Evolutionary conservation across 2,329 filamentous ascomycete genomes (phyloP).

Genomic region (Fusarium lyarnte): DNA sequence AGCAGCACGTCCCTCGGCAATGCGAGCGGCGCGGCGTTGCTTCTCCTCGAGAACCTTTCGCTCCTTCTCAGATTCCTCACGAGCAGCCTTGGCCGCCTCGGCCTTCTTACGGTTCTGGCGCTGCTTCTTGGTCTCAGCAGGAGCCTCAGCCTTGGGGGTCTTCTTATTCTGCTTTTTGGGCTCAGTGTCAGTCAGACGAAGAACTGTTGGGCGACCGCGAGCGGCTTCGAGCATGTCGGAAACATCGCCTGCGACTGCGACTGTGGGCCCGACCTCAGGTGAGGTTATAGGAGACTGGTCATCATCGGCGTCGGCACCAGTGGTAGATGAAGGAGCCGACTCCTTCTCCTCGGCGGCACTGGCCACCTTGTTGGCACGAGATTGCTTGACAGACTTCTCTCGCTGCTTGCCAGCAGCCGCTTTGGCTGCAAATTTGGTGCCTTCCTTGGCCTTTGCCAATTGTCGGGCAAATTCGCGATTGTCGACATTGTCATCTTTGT

Average conservation of each 20-base stretch:
- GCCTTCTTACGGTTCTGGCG: constrained; percentile 91
- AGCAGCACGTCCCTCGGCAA: constrained; percentile 82
- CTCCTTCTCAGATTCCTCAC: constrained; percentile 81
- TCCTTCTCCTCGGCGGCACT: constrained; percentile 55
- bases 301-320: constrained; percentile 81
- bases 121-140: constrained; percentile 91
- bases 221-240: constrained; percentile 91
- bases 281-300: constrained; percentile 78
- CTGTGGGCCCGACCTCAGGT: constrained; percentile 65
- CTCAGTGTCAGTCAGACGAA: constrained; percentile 78
- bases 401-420: constrained; percentile 69
- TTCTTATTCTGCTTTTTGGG: constrained; percentile 71
- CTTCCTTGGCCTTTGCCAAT: constrained; percentile 75
- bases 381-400: constrained; percentile 76
- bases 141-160: constrained; percentile 70
- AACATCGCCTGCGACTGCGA: constrained; percentile 73
- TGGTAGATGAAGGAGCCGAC: constrained; percentile 68
- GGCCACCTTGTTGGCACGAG: constrained; percentile 64
- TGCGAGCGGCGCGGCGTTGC: constrained; percentile 82
- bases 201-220: constrained; percentile 73
- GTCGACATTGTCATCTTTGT: constrained; percentile 65
- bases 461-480: constrained; percentile 82
- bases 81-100: constrained; percentile 78
- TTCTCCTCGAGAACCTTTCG: constrained; percentile 81
- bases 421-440: constrained; percentile 67